Evolutionary conservation across 176 grass and related monocot genomes (phyloP).

Genomic region (Ananas comosus): DNA sequence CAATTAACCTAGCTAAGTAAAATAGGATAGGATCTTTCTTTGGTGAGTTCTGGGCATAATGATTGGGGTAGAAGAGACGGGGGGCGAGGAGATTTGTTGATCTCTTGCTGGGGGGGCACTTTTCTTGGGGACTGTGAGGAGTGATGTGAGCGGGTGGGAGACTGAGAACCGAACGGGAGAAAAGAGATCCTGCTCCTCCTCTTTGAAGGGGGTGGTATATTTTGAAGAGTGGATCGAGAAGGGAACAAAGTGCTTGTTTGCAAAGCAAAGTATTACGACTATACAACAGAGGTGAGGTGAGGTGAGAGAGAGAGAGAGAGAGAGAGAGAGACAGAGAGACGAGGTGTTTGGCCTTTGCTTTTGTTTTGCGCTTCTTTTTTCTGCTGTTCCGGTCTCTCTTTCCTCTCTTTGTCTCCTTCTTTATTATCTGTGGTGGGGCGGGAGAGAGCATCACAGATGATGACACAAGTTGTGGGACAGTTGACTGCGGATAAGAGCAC

Average conservation of each 20-base stretch:
- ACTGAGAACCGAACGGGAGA: slow-evolving; percentile 1
- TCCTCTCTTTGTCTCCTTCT: no score
- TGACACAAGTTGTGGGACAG: slow-evolving; percentile 8
- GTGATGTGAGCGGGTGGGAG: background rate
- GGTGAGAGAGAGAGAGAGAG: slow-evolving; percentile 7
- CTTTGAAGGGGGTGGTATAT: background rate
- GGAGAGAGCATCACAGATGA: background rate
- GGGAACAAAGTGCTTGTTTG: slow-evolving; percentile 31
- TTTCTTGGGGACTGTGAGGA: slow-evolving; percentile 26
- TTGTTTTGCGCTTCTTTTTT: no score
- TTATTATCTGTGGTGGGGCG: no score
- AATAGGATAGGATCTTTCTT: slow-evolving; percentile 6
- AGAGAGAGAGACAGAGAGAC: slow-evolving; percentile 14
- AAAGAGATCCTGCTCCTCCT: slow-evolving; percentile 14
- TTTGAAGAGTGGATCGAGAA: background rate
- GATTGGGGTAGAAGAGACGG: slow-evolving; percentile 23
- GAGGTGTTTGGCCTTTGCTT: background rate
- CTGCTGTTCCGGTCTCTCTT: no score
- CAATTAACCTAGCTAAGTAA: background rate
- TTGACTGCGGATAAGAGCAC: slow-evolving; percentile 6
- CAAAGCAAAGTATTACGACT: slow-evolving; percentile 50
- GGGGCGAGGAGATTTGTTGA: background rate
- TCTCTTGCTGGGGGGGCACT: slow-evolving; percentile 1
- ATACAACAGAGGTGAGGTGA: background rate
- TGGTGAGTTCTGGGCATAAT: slow-evolving; percentile 26